phyloP scores from a whole-genome alignment of 2,329 filamentous ascomycete genomes.

The Helotiales sp. region DNA sequence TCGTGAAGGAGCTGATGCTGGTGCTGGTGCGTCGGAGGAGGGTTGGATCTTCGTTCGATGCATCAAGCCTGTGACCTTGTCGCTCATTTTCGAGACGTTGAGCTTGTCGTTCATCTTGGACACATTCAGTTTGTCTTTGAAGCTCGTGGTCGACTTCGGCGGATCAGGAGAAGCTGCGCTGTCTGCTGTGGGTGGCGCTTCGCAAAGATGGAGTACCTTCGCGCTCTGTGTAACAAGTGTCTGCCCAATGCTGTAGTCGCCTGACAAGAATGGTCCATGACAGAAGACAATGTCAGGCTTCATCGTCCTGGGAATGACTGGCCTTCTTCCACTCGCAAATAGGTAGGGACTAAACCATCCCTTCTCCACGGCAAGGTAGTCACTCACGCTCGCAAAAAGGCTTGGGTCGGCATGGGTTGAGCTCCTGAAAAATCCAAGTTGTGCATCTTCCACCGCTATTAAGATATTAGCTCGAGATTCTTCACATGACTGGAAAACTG shows the following conservation, averaged over 20 bases:
- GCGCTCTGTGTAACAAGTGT: slow-evolving; percentile 19
- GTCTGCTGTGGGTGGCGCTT: slow-evolving; percentile 1
- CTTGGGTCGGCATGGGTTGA: slow-evolving; percentile 15
- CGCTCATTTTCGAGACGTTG: slow-evolving; percentile 12
- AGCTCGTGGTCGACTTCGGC: slow-evolving; percentile 1
- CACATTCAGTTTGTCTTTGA: slow-evolving; percentile 11
- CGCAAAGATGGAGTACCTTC: slow-evolving; percentile 16
- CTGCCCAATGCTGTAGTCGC: slow-evolving; percentile 14
- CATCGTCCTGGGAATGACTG: slow-evolving; percentile 17
- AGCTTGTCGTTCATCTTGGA: slow-evolving; percentile 12
- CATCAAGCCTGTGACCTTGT: slow-evolving; percentile 12
- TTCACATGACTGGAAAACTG: too few species aligned
- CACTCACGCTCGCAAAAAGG: slow-evolving; percentile 14
- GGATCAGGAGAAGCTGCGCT: not conserved
- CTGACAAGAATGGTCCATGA: slow-evolving; percentile 16
- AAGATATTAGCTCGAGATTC: too few species aligned
- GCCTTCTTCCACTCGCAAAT: slow-evolving; percentile 18
- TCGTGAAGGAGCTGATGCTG: slow-evolving; percentile 5
- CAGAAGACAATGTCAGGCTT: slow-evolving; percentile 17
- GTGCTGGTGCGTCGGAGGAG: not conserved
- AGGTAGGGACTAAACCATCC: slow-evolving; percentile 18
- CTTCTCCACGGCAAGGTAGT: slow-evolving; percentile 16
- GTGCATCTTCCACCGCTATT: slow-evolving; percentile 15
- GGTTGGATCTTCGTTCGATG: slow-evolving; percentile 4
- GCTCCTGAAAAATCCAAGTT: slow-evolving; percentile 17